Evolutionary conservation across 1,284 basidiomycete species (phyloP).

Genomic region (Coniferiporia sulphurascens): DNA sequence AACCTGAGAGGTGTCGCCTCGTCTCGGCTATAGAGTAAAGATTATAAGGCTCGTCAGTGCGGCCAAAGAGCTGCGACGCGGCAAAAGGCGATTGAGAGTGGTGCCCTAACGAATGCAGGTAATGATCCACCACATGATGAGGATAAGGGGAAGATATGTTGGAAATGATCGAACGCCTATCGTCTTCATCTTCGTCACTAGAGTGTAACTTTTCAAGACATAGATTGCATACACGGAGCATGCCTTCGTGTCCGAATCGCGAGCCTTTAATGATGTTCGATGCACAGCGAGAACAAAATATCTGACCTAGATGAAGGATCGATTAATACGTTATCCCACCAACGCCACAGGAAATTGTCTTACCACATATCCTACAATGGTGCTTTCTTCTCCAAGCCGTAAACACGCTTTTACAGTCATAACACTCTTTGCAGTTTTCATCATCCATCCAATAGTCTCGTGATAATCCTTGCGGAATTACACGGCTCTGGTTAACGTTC

Average conservation of each 20-base stretch:
- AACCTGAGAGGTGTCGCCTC: constrained; percentile 46
- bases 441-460: constrained; percentile 98
- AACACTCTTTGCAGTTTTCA: constrained; percentile 92
- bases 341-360: constrained; percentile 22
- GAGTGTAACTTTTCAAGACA: constrained; percentile 89
- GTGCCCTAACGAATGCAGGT: constrained; percentile 42
- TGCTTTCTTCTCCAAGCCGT: constrained; percentile 92
- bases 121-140: constrained; percentile 52
- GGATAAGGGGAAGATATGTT: constrained; percentile 52
- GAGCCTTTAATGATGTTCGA: constrained; percentile 96
- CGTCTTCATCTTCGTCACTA: constrained; percentile 73
- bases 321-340: constrained; percentile 10
- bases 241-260: constrained; percentile 90
- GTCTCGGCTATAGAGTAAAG: constrained; percentile 77
- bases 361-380: constrained; percentile 91
- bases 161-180: constrained; percentile 71
- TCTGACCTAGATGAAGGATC: constrained; percentile 53
- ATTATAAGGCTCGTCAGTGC: constrained; percentile 69
- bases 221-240: constrained; percentile 91
- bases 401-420: constrained; percentile 89
- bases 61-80: constrained; percentile 79
- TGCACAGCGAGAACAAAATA: constrained; percentile 91
- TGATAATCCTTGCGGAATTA: constrained; percentile 55
- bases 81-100: constrained; percentile 83
- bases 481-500: constrained; percentile 9